Conservation (phyloP, 495 filamentous ascomycete genomes). For the Trichoderma asperelloides region DNA sequence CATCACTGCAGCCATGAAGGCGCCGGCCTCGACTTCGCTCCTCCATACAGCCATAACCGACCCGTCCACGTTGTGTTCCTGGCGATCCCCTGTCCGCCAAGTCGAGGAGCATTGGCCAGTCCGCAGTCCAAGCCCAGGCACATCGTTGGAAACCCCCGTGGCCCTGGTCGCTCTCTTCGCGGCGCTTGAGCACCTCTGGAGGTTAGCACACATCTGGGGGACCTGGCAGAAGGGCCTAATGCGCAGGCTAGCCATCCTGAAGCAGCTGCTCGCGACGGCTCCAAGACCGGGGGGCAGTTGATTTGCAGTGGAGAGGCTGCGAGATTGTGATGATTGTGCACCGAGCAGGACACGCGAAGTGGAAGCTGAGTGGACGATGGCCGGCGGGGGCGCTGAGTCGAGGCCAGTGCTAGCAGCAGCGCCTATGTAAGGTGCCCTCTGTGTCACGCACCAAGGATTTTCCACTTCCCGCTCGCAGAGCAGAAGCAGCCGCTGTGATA, state of each 20-base stretch:
- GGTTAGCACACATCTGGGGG: neutral
- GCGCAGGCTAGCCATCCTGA: neutral
- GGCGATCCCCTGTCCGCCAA: neutral
- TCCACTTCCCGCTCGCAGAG: neutral
- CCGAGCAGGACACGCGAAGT: neutral
- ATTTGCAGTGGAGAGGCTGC: constrained; percentile 4
- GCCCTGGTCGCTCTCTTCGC: neutral
- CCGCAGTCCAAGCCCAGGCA: neutral
- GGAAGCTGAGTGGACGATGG: neutral
- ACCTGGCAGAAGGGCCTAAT: neutral
- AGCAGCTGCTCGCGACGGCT: neutral
- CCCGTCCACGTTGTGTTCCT: constrained; percentile 5
- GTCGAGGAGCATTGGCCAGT: neutral
- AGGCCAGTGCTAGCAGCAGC: neutral
- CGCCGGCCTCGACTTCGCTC: neutral
- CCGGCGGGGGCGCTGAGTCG: too few relatives aligned
- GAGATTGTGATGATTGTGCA: neutral
- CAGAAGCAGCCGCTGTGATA: neutral
- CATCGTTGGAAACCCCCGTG: neutral
- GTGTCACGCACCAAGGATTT: neutral
- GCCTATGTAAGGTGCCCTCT: neutral
- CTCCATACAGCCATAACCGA: neutral
- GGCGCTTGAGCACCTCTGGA: neutral
- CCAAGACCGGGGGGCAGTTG: neutral
- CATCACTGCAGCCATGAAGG: neutral